Conservation (phyloP, 2,329 filamentous ascomycete species). For the Trichophyton schoenleinii region DNA sequence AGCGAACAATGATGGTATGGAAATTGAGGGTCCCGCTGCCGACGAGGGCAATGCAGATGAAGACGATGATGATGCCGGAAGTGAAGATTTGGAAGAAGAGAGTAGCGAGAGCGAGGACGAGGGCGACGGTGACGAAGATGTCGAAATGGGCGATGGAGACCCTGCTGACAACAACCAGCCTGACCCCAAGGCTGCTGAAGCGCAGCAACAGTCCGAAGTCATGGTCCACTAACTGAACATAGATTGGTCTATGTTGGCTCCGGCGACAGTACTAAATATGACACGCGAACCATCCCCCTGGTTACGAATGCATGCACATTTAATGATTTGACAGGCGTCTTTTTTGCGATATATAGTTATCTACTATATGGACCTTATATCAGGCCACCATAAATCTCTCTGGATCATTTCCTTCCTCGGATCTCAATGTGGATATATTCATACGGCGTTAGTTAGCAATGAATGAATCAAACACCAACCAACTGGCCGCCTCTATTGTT, state of each 20-base stretch:
- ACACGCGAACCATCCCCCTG: neutral
- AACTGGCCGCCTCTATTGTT: too few species aligned
- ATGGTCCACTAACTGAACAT: constrained; percentile 34
- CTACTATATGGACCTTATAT: neutral
- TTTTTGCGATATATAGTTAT: neutral
- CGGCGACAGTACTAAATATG: neutral
- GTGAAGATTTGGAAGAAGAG: constrained; percentile 67
- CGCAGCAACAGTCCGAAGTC: constrained; percentile 29
- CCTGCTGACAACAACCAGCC: constrained; percentile 25
- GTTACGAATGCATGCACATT: constrained; percentile 3
- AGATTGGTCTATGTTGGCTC: neutral
- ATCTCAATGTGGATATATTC: neutral
- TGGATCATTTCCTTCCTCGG: neutral
- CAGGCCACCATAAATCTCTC: neutral
- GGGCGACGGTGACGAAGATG: constrained; percentile 42
- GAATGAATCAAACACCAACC: neutral
- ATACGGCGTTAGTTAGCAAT: neutral
- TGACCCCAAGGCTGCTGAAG: constrained; percentile 15
- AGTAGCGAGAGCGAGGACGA: constrained; percentile 57
- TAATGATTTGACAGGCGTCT: constrained; percentile 3
- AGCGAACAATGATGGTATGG: constrained; percentile 59
- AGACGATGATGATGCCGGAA: constrained; percentile 22
- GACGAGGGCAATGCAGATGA: constrained; percentile 42
- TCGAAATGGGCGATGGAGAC: constrained; percentile 45
- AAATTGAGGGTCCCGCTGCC: constrained; percentile 42